phyloP scores from a whole-genome alignment of 805 yeast genomes.

The Candida hungchunana region DNA sequence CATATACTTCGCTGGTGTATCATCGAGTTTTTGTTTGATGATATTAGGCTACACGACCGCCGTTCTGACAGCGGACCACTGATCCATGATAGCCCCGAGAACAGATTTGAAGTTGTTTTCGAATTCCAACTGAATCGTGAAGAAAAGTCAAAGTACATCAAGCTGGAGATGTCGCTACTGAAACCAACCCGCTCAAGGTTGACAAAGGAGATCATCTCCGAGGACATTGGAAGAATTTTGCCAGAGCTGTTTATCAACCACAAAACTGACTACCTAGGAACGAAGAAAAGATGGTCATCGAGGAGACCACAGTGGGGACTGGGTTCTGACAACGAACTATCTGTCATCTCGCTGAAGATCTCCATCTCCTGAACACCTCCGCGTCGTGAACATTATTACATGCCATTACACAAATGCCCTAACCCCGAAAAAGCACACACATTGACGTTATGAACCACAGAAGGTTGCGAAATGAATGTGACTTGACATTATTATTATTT shows the following conservation, averaged over 20 bases:
- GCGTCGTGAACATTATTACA: too few relatives aligned
- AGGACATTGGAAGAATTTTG: constrained; percentile 12
- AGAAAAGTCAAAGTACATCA: constrained; percentile 2
- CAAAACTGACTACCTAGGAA: constrained; percentile 1
- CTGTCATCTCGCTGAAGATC: constrained; percentile 13
- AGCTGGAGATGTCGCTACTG: constrained; percentile 6
- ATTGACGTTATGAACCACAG: too few relatives aligned
- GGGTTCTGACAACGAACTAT: constrained; percentile 20
- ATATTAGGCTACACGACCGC: constrained; percentile 17
- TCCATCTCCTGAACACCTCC: constrained; percentile 2
- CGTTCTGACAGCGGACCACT: constrained; percentile 6
- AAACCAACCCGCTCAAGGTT: constrained; percentile 17
- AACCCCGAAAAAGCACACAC: too few relatives aligned
- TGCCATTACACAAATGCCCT: too few relatives aligned
- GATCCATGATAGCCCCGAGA: constrained; percentile 11
- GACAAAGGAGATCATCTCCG: constrained; percentile 5
- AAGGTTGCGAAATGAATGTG: too few relatives aligned
- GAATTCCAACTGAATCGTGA: constrained; percentile 3
- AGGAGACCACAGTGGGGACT: constrained; percentile 23
- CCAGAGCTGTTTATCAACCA: constrained; percentile 12
- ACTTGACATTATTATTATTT: too few relatives aligned
- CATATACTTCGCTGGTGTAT: constrained; percentile 16
- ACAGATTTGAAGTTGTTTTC: constrained; percentile 10
- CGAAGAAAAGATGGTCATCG: constrained; percentile 11
- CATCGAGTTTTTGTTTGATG: constrained; percentile 14